A percentile compares a stretch with the other conserved stretches of the same genome.
These are phyloP conservation scores for Linderniella brevidens DNA, from an alignment of 257 asterid genomes.

Conservation along the genomic window DNA sequence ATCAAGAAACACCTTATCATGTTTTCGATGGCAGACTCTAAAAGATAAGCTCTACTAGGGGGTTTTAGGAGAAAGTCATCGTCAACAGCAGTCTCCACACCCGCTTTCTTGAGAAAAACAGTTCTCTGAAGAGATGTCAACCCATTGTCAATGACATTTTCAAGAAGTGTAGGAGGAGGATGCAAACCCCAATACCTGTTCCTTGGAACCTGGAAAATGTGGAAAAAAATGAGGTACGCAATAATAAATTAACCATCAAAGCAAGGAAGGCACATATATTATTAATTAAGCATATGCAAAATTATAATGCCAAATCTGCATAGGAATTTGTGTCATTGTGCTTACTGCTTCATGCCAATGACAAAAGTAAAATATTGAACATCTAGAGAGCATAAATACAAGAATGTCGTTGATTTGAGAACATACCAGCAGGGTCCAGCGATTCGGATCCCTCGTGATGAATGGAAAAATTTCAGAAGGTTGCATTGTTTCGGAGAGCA, in stretches of 20 bases:
- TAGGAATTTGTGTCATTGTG: not conserved
- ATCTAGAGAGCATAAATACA: not conserved
- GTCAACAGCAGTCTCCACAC: slow-evolving; percentile 61
- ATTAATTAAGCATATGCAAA: too few species aligned
- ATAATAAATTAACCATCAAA: too few species aligned
- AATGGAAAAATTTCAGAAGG: slow-evolving; percentile 97
- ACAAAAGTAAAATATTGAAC: not conserved
- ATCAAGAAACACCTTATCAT: slow-evolving; percentile 54
- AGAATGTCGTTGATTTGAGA: slow-evolving; percentile 5
- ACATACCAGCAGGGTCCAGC: slow-evolving; percentile 86
- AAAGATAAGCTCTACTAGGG: slow-evolving; percentile 67
- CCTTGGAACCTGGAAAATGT: slow-evolving; percentile 60
- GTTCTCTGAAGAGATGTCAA: slow-evolving; percentile 73
- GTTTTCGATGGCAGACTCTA: slow-evolving; percentile 64
- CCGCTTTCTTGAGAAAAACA: slow-evolving; percentile 80
- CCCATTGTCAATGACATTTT: slow-evolving; percentile 84
- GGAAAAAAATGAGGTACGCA: too few species aligned
- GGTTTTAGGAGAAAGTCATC: slow-evolving; percentile 69
- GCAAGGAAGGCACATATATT: too few species aligned
- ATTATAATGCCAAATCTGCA: too few species aligned
- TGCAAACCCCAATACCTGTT: slow-evolving; percentile 97
- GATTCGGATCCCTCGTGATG: slow-evolving; percentile 90
- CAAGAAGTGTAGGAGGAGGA: slow-evolving; percentile 92
- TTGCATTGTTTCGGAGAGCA: slow-evolving; percentile 82
- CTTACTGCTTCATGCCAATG: too few species aligned